Evolutionary conservation across 2,329 filamentous ascomycete genomes (phyloP).

Genomic region (Colletotrichum horii): DNA sequence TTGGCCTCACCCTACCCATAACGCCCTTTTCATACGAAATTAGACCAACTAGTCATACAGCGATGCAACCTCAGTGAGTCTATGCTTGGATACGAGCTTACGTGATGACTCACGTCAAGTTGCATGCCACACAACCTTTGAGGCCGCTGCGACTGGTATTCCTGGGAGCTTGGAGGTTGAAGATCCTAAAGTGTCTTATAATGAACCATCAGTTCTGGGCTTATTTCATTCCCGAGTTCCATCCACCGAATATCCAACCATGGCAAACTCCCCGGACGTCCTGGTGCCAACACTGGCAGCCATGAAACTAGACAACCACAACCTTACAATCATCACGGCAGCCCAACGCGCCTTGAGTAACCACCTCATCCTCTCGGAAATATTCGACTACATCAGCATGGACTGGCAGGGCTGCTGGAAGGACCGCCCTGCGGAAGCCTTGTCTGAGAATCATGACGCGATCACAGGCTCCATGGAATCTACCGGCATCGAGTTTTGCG

Average conservation of each 20-base stretch:
- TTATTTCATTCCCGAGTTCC: rapidly evolving
- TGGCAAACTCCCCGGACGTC: neutral
- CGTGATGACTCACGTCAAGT: neutral
- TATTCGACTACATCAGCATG: neutral
- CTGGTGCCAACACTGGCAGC: neutral
- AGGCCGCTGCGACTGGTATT: neutral
- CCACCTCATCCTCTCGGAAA: neutral
- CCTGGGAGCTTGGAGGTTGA: neutral
- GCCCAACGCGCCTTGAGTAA: neutral
- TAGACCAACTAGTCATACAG: neutral
- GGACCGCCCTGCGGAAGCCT: neutral
- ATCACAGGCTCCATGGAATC: neutral
- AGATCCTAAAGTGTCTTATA: neutral
- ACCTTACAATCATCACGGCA: neutral
- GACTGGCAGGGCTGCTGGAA: neutral
- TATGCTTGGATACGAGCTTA: neutral
- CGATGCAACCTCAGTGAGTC: neutral
- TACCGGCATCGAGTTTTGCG: neutral
- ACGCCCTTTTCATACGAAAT: neutral
- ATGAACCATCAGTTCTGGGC: neutral
- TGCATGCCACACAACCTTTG: neutral
- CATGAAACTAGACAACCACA: neutral
- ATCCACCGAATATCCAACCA: neutral
- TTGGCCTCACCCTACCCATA: neutral
- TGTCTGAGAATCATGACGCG: neutral